Percentiles rank a stretch among this genome's conserved stretches.
These are phyloP conservation scores for Rhodotorula toruloides DNA, from an alignment of 768 basidiomycete species.

Conservation along the genomic window DNA sequence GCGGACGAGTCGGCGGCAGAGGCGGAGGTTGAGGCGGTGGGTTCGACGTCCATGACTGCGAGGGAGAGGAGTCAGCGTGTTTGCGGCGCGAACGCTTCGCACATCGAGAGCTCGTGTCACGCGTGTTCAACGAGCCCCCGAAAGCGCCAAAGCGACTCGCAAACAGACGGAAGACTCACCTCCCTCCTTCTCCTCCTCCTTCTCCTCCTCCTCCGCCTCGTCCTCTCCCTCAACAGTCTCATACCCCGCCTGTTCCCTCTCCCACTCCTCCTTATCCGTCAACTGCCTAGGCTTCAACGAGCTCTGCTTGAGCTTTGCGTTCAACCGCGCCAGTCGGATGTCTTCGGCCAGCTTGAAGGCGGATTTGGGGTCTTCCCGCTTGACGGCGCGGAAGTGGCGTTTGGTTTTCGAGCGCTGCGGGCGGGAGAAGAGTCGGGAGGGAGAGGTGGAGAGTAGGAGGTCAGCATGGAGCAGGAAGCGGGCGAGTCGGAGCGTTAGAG, in stretches of 20 bases:
- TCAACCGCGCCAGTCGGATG: conserved; percentile 24
- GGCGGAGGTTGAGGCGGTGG: conserved; percentile 3
- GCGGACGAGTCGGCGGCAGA: not conserved
- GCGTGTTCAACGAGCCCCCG: too few relatives aligned
- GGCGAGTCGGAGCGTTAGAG: not conserved
- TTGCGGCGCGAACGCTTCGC: too few relatives aligned
- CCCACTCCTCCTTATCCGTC: conserved; percentile 36
- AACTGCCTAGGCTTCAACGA: conserved; percentile 25
- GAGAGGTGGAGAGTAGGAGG: not conserved
- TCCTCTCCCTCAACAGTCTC: conserved; percentile 38
- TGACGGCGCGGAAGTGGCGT: conserved; percentile 21
- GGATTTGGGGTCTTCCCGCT: conserved; percentile 19
- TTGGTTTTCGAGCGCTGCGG: conserved; percentile 7
- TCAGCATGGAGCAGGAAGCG: not conserved
- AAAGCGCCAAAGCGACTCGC: too few relatives aligned
- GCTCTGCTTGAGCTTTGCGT: conserved; percentile 13
- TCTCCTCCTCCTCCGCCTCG: conserved; percentile 13
- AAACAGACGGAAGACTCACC: conserved; percentile 15
- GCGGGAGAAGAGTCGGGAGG: not conserved
- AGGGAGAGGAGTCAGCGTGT: conserved; percentile 1
- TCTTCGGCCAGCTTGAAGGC: conserved; percentile 34
- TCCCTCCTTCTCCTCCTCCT: conserved; percentile 28
- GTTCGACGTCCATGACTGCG: conserved; percentile 26
- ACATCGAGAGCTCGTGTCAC: too few relatives aligned
- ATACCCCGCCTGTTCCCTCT: conserved; percentile 33